Base-by-base conservation (phyloP, 106 monocot genomes). In the Dendrobium officinale region DNA sequence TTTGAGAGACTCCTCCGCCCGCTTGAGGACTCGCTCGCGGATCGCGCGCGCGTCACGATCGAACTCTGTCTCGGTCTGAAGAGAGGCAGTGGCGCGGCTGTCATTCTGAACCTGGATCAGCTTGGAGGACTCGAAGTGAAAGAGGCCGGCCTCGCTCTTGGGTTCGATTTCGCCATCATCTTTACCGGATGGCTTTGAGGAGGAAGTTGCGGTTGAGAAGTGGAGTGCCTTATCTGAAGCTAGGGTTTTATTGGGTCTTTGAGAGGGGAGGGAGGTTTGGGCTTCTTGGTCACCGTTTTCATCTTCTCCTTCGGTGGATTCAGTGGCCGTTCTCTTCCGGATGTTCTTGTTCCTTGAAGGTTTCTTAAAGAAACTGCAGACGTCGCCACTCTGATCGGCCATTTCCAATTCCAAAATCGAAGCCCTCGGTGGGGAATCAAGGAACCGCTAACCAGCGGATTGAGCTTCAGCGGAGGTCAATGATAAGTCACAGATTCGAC, bases 1-100 rank as follows among this genome's bases (percentile, higher is more conserved):
- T 87, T 87, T 96, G 27, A 96, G 88, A 33, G 84, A 73, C 45
- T 80, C 83, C 72, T 85, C 88, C 1, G 89, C 90, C 47, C 84
- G 87, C 84, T 92, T 98, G 16, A 98, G 87, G 58, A 88, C 83
- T 20, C 88, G 81, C 83, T 98, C 98, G 13, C 98, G 90, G 78
- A 98, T 89, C 55, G 98, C 98, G 18, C 98, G 89, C 73, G 92
- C 89, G 77, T 98, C 98, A 24, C 82, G 81, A 80, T 86, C 82
- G 86, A 91, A 95, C 45, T 89, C 95, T 27, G 98, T 98, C 85
- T 98, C 98, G 45, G 98, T 98, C 85, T 98, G 89, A 2, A 98
- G 88, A 20, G 84, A 80, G 27, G 98, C 95, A 9, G 98, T 98
- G 64, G 98, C 98, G 64, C 92, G 86, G 82, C 88, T 91, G 83